Conservation (phyloP, 345 rosid species). For the Conringia planisiliqua region DNA sequence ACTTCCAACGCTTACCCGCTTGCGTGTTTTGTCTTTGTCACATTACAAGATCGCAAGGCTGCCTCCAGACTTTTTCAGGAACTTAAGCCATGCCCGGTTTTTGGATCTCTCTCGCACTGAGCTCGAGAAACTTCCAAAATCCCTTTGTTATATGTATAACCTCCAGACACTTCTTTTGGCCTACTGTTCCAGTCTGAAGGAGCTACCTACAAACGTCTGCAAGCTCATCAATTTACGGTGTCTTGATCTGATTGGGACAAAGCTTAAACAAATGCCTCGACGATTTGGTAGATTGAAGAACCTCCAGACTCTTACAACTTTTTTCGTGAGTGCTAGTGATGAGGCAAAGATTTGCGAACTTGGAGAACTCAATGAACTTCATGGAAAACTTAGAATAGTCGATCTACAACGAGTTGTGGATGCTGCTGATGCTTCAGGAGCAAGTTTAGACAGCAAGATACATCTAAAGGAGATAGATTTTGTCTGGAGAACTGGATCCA, state of each 20-base stretch:
- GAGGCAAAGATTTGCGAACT: slow-evolving; percentile 33
- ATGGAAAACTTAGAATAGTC: slow-evolving; percentile 32
- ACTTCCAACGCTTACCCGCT: slow-evolving; percentile 18
- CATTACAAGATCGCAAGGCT: slow-evolving; percentile 19
- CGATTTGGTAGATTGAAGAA: slow-evolving; percentile 36
- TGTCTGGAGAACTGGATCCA: slow-evolving; percentile 31
- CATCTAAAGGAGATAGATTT: slow-evolving; percentile 34
- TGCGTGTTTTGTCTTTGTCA: slow-evolving; percentile 41
- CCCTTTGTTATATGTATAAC: slow-evolving; percentile 29
- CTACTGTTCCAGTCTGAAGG: slow-evolving; percentile 30
- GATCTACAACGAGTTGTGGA: slow-evolving; percentile 35
- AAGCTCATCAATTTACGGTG: slow-evolving; percentile 35
- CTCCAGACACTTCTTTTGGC: slow-evolving; percentile 38
- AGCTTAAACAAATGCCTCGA: slow-evolving; percentile 36
- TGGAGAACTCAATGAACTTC: slow-evolving; percentile 29
- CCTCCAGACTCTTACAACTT: slow-evolving; percentile 34
- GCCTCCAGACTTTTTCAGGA: slow-evolving; percentile 32
- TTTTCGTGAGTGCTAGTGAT: slow-evolving; percentile 24
- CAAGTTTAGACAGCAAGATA: slow-evolving; percentile 29
- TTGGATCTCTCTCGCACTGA: slow-evolving; percentile 31
- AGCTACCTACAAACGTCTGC: slow-evolving; percentile 35
- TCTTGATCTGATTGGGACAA: slow-evolving; percentile 39
- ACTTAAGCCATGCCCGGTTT: slow-evolving; percentile 37
- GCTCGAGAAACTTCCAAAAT: slow-evolving; percentile 33
- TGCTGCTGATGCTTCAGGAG: slow-evolving; percentile 35